Percentiles rank a stretch among this genome's conserved stretches.
These are phyloP conservation scores for Globisporangium nagaii DNA, from an alignment of 352 stramenopile species.

Conservation along the genomic window DNA sequence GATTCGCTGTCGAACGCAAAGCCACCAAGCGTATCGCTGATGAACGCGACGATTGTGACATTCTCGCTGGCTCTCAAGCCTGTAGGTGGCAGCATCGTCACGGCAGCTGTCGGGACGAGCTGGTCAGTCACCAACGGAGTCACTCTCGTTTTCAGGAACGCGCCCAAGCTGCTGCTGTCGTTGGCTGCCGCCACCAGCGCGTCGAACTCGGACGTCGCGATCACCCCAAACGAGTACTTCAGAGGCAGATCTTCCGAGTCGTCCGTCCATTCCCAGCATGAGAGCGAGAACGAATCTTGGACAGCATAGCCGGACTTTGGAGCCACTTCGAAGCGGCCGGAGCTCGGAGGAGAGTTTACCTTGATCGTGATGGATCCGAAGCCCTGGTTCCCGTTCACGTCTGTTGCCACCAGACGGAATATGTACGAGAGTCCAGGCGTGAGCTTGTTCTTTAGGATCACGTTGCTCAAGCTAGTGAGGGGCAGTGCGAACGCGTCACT, in stretches of 20 bases:
- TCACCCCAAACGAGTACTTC: constrained; percentile 53
- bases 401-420: constrained; percentile 49
- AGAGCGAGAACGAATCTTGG: constrained; percentile 43
- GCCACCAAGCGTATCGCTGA: constrained; percentile 37
- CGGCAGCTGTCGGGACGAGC: constrained; percentile 19
- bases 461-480: constrained; percentile 45
- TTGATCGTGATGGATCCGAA: constrained; percentile 43
- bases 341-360: constrained; percentile 59
- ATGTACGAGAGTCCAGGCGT: constrained; percentile 60
- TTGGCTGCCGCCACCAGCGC: constrained; percentile 11
- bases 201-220: constrained; percentile 26
- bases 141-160: constrained; percentile 23
- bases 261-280: constrained; percentile 58
- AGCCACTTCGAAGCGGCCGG: constrained; percentile 37
- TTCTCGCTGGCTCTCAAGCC: constrained; percentile 19
- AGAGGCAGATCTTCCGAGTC: constrained; percentile 49
- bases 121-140: constrained; percentile 38
- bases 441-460: constrained; percentile 44
- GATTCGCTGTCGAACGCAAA: constrained; percentile 26
- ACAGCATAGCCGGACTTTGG: constrained; percentile 46
- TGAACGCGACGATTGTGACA: constrained; percentile 52
- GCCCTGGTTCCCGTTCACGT: constrained; percentile 45
- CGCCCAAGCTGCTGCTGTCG: constrained; percentile 15
- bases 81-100: constrained; percentile 40
- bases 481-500: constrained; percentile 47